phyloP scores from a whole-genome alignment of 2,329 filamentous ascomycete species.

The Lecanoromycetidae sp. region DNA sequence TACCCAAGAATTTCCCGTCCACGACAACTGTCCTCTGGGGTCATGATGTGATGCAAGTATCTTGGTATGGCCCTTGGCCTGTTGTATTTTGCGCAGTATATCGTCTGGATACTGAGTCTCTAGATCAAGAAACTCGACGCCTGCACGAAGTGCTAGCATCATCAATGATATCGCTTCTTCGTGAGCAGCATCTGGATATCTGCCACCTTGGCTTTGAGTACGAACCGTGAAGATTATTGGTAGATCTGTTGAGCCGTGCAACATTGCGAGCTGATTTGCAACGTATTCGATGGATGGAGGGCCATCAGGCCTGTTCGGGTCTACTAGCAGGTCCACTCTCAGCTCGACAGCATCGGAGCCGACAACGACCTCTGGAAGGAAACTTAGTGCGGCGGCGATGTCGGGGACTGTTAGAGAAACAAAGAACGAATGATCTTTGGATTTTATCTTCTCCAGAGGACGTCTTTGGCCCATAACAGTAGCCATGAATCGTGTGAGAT shows the following conservation, averaged over 20 bases:
- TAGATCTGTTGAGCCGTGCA: slow-evolving; percentile 58
- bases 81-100: slow-evolving; percentile 57
- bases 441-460: slow-evolving; percentile 47
- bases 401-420: slow-evolving; percentile 78
- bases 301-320: slow-evolving; percentile 47
- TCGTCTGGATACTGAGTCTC: slow-evolving; percentile 75
- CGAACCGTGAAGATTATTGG: slow-evolving; percentile 90
- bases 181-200: slow-evolving; percentile 65
- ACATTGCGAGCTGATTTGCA: slow-evolving; percentile 64
- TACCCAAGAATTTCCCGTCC: slow-evolving; percentile 89
- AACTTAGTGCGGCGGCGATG: slow-evolving; percentile 48
- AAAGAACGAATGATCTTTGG: slow-evolving; percentile 70
- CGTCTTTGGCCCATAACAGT: slow-evolving; percentile 51
- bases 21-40: slow-evolving; percentile 63
- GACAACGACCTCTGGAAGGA: slow-evolving; percentile 61
- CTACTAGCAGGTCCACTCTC: slow-evolving; percentile 77
- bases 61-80: slow-evolving; percentile 58
- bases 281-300: slow-evolving; percentile 59
- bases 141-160: slow-evolving; percentile 63
- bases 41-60: slow-evolving; percentile 97
- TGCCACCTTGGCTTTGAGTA: slow-evolving; percentile 73
- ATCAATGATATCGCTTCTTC: slow-evolving; percentile 63
- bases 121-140: slow-evolving; percentile 83
- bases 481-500: slow-evolving; percentile 58
- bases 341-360: slow-evolving; percentile 90